Percentiles rank a stretch among this genome's conserved stretches.
Conservation (phyloP, 441 rosid species). For the Syzygium malaccense region DNA sequence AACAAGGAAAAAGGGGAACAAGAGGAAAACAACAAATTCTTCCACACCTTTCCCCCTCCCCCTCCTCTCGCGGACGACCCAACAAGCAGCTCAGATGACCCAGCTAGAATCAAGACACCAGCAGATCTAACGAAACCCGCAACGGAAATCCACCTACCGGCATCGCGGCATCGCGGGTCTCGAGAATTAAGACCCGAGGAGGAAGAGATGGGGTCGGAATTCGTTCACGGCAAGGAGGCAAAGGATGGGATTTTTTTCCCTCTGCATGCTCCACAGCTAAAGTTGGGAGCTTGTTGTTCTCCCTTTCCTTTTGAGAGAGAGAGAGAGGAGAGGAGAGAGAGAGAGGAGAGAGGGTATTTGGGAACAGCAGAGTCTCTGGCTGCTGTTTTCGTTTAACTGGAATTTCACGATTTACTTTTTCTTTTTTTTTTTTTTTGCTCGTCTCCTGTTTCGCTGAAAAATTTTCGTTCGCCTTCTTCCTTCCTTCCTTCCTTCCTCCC, state of each 20-base stretch:
- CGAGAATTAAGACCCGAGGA: neutral
- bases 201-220: neutral
- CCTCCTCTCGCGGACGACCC: slow-evolving; percentile 8
- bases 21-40: neutral
- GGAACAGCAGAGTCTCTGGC: slow-evolving; percentile 2
- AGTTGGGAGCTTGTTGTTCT: slow-evolving; percentile 7
- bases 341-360: neutral
- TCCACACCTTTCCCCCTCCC: slow-evolving; percentile 8
- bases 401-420: neutral
- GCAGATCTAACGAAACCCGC: slow-evolving; percentile 27
- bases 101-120: slow-evolving; percentile 35
- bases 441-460: neutral
- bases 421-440: neutral
- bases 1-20: neutral
- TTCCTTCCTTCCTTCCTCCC: neutral
- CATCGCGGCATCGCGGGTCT: neutral
- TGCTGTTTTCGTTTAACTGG: slow-evolving; percentile 10
- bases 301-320: neutral
- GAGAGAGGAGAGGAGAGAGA: neutral
- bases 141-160: slow-evolving; percentile 10
- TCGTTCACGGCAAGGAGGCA: neutral
- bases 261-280: slow-evolving; percentile 3
- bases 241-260: neutral
- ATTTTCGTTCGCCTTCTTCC: neutral
- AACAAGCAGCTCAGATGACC: slow-evolving; percentile 12